Evolutionary conservation across 2,329 filamentous ascomycete species (phyloP).

Genomic region (Aspergillus neoniger): DNA sequence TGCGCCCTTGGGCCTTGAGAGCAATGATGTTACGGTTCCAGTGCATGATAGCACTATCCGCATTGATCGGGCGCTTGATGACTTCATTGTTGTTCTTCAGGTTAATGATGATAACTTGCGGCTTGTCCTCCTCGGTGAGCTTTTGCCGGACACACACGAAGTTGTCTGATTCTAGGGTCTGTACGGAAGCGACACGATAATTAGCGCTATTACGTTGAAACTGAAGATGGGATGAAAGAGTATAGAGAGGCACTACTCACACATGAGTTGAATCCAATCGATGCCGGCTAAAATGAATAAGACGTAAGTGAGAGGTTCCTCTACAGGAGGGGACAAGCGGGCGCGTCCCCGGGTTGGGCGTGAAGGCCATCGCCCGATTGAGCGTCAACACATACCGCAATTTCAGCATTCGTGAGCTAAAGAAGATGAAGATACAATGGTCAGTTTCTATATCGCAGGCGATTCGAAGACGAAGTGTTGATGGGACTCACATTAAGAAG

Average conservation of each 20-base stretch:
- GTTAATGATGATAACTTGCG: constrained; percentile 96
- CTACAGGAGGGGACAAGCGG: constrained; percentile 1
- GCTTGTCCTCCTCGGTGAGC: constrained; percentile 77
- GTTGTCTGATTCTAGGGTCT: constrained; percentile 97
- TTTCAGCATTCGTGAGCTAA: constrained; percentile 56
- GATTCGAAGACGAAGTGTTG: constrained; percentile 17
- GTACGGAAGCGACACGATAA: constrained; percentile 21
- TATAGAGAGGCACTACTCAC: constrained; percentile 54
- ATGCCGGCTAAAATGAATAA: constrained; percentile 56
- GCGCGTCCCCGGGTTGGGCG: constrained; percentile 14
- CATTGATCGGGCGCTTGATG: constrained; percentile 92
- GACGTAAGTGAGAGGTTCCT: constrained; percentile 26
- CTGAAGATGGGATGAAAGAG: not conserved
- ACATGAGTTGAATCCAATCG: constrained; percentile 86
- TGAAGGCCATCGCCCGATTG: constrained; percentile 11
- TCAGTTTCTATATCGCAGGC: constrained; percentile 31
- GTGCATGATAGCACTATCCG: constrained; percentile 99
- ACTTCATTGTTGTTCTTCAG: constrained; percentile 97
- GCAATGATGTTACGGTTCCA: constrained; percentile 95
- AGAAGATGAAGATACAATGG: constrained; percentile 25
- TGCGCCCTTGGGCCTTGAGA: constrained; percentile 89
- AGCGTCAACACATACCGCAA: constrained; percentile 51
- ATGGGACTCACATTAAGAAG: constrained; percentile 69
- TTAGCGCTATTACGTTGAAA: constrained; percentile 19
- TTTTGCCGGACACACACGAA: constrained; percentile 97